These are phyloP conservation scores for Cytospora piceae DNA, from an alignment of 2,329 filamentous ascomycete genomes.

Conservation along the genomic window DNA sequence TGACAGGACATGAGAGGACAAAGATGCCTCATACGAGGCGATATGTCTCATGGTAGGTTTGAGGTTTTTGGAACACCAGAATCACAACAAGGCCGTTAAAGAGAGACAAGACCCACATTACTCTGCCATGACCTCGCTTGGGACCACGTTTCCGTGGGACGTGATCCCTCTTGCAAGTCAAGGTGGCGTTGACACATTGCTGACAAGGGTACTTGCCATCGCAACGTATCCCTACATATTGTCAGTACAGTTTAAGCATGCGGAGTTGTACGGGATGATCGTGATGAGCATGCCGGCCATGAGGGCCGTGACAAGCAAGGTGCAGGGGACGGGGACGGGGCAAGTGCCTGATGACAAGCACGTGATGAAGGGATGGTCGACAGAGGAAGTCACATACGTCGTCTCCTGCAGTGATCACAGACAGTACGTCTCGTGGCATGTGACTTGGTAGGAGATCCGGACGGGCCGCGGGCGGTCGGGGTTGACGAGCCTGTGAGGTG, in stretches of 20 bases:
- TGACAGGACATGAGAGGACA: not conserved
- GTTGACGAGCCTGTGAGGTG: not conserved
- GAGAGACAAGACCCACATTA: constrained; percentile 45
- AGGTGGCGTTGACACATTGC: constrained; percentile 61
- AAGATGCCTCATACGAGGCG: not conserved
- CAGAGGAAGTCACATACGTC: constrained; percentile 40
- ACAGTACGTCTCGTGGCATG: constrained; percentile 42
- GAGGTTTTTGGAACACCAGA: not conserved
- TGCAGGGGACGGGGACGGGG: not conserved
- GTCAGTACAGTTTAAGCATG: constrained; percentile 15
- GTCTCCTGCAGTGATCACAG: constrained; percentile 50
- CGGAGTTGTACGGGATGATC: not conserved
- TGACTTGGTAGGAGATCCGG: constrained; percentile 24
- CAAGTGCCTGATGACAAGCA: not conserved
- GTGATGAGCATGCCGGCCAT: no score
- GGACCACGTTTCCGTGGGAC: constrained; percentile 67
- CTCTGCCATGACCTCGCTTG: constrained; percentile 64
- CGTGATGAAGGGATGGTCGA: not conserved
- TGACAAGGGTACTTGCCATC: constrained; percentile 58
- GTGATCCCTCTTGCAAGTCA: constrained; percentile 67
- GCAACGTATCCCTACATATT: constrained; percentile 47
- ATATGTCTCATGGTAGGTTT: not conserved
- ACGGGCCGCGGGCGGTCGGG: constrained; percentile 16
- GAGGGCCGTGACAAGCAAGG: not conserved
- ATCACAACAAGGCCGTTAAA: not conserved